phyloP scores from a whole-genome alignment of 225 moss, liverwort and hornwort genomes.

The Antitrichia curtipendula region DNA sequence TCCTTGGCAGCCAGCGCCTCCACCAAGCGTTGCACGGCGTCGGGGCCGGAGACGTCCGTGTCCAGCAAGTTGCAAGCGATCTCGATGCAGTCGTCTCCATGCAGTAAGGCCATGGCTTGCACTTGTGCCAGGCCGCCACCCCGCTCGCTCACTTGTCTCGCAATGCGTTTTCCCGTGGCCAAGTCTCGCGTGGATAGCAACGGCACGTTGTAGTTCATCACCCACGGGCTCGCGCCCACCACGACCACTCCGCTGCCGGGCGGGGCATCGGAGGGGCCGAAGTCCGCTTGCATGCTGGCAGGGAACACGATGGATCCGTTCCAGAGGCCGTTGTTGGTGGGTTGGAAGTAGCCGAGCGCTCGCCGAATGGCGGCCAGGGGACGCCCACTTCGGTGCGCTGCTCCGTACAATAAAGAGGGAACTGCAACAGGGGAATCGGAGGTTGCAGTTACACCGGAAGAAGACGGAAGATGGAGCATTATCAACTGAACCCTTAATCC shows the following conservation, averaged over 20 bases:
- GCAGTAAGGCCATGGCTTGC: constrained; percentile 87
- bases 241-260: constrained; percentile 63
- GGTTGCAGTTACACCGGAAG: not conserved
- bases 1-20: constrained; percentile 26
- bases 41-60: constrained; percentile 28
- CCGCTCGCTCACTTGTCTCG: constrained; percentile 58
- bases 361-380: constrained; percentile 56
- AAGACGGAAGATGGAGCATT: not conserved
- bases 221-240: constrained; percentile 86
- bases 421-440: constrained; percentile 28
- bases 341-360: constrained; percentile 68
- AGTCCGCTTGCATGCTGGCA: constrained; percentile 43
- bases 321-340: constrained; percentile 51
- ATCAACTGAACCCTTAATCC: not conserved
- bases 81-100: constrained; percentile 57
- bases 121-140: constrained; percentile 75
- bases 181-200: constrained; percentile 31
- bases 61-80: constrained; percentile 86
- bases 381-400: constrained; percentile 46
- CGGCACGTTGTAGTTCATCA: constrained; percentile 91
- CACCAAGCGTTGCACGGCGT: constrained; percentile 52
- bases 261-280: constrained; percentile 48
- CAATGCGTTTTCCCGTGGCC: constrained; percentile 33
- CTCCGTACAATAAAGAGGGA: constrained; percentile 82
- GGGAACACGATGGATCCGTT: constrained; percentile 44